Evolutionary conservation across 805 yeast species (phyloP), one percentile per base, ranked within the genome.

Genomic region (Starmerella sp.): DNA sequence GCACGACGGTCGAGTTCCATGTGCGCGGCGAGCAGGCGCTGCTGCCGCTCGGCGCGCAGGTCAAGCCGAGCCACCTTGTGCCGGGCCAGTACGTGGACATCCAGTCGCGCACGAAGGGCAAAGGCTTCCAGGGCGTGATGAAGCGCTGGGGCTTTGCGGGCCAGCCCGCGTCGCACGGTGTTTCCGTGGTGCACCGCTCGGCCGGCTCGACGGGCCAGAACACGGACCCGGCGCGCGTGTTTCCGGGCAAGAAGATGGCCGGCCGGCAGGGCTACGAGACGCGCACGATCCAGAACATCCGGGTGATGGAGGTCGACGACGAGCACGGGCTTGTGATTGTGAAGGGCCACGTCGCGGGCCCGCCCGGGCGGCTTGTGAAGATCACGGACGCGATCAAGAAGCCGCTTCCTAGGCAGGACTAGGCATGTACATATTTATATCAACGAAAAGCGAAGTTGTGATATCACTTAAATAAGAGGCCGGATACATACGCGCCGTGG

Each of bases 41-140:
- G 52, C 69, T 86, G 52, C 86, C 89, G 11, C 71, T 83, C 8
- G 97, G 97, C 4, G 81, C 89, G 2, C 80, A 82, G 63, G 71
- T 93, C 54, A 78, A 73, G 54, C 96, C 96, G 1, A 89, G 87
- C 66, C 90, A 84, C 69, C 91, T 91, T 68, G 77, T 81, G 55
- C 75, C 73, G 15, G 97, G 97, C 34, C 93, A 88, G 69, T 78
- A 73, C 57, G 90, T 93, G 31, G 98, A 93, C 67, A 73, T 88
- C 52, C 77, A 81, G 67, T 84, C 90, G 14, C 76, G 77, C 17
- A 76, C 90, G 52, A 91, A 88, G 69, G 98, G 98, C 71, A 93
- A 93, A 71, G 98, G 98, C 10, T 88, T 88, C 69, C 87, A 90
- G 28, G 98, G 98, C 80, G 97, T 91, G 29, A 93, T 93, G 96